A percentile compares a stretch with the other conserved stretches of the same genome.
Evolutionary conservation across 2,329 filamentous ascomycete genomes (phyloP).

Genomic region (Ceratocystis alfenasii): DNA sequence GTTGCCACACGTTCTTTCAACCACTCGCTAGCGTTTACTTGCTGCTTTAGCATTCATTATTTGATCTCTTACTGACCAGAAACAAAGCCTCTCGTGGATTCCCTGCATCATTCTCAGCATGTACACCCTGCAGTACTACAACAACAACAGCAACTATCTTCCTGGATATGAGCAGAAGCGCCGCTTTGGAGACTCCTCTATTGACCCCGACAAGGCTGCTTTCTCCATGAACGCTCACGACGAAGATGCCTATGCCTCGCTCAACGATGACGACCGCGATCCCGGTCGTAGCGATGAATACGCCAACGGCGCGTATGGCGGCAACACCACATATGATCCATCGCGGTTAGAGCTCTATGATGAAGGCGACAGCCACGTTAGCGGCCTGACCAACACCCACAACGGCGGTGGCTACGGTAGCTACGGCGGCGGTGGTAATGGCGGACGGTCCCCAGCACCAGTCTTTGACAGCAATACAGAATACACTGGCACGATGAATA

Average conservation of each 20-base stretch:
- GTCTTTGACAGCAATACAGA: slow-evolving; percentile 42
- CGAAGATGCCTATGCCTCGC: slow-evolving; percentile 52
- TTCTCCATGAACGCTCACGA: slow-evolving; percentile 57
- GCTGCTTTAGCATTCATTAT: slow-evolving; percentile 13
- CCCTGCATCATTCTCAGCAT: slow-evolving; percentile 44
- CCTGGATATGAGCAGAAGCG: slow-evolving; percentile 47
- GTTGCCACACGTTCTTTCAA: no score
- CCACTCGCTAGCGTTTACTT: not conserved
- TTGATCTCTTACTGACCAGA: slow-evolving; percentile 17
- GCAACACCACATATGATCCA: slow-evolving; percentile 31
- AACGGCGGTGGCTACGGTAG: slow-evolving; percentile 19
- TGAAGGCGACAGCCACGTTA: slow-evolving; percentile 30
- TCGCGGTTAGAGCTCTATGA: slow-evolving; percentile 27
- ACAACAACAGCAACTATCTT: slow-evolving; percentile 44
- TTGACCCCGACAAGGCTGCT: slow-evolving; percentile 57
- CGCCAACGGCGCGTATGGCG: slow-evolving; percentile 29
- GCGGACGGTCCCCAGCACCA: not conserved
- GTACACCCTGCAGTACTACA: slow-evolving; percentile 50
- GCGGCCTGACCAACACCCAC: slow-evolving; percentile 30
- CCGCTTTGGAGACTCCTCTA: slow-evolving; percentile 33
- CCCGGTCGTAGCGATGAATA: slow-evolving; percentile 29
- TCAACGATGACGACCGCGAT: slow-evolving; percentile 46
- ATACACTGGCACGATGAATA: slow-evolving; percentile 29
- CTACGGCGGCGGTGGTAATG: not conserved
- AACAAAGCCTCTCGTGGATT: slow-evolving; percentile 45